Evolutionary conservation across 2,329 filamentous ascomycete species (phyloP).

Genomic region (Fusarium sp.): DNA sequence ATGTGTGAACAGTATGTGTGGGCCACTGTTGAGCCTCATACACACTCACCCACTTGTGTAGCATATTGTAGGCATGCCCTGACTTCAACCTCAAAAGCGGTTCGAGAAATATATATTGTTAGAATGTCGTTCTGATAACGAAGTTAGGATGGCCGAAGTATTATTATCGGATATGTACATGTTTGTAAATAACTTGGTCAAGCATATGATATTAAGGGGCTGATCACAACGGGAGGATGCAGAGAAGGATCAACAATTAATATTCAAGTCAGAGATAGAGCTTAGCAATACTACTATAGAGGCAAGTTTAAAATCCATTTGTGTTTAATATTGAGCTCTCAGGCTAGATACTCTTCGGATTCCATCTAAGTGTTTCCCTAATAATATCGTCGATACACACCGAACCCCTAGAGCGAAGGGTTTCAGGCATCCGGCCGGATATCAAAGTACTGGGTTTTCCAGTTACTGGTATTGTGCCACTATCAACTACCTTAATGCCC

Average conservation of each 20-base stretch:
- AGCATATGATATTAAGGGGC: not conserved
- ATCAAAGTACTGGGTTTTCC: too few relatives aligned
- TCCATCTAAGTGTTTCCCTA: too few relatives aligned
- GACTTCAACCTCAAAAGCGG: not conserved
- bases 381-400: too few relatives aligned
- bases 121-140: not conserved
- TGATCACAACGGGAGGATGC: conserved; percentile 7
- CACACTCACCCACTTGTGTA: not conserved
- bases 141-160: not conserved
- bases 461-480: too few relatives aligned
- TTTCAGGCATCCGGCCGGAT: too few relatives aligned
- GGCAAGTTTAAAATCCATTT: too few relatives aligned
- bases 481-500: too few relatives aligned
- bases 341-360: too few relatives aligned
- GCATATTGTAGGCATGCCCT: not conserved
- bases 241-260: conserved; percentile 2
- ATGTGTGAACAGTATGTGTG: conserved; percentile 6
- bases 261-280: not conserved
- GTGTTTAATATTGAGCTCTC: too few relatives aligned
- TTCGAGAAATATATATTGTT: not conserved
- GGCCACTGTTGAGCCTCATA: conserved; percentile 34
- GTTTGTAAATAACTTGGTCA: not conserved
- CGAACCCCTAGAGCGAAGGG: too few relatives aligned
- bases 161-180: not conserved
- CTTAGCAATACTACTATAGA: too few relatives aligned